Base-by-base conservation (phyloP, 2,329 filamentous ascomycete species). In the Aspergillus caelatus region DNA sequence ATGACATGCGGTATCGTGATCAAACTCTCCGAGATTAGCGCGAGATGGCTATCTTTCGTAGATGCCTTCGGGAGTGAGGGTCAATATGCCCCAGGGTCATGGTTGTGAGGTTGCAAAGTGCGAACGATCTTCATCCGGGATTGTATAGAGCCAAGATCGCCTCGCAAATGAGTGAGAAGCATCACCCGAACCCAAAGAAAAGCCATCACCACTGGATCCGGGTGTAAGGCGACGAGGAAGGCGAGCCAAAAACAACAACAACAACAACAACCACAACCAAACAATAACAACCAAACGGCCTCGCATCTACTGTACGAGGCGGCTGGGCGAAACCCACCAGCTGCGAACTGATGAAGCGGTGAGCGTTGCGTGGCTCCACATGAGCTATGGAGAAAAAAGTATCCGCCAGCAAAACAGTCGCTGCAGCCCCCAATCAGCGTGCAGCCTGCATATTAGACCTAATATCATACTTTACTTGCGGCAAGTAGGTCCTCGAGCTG, bases 361-460 rank as follows among this genome's bases (percentile, higher is more conserved):
- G 57, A 59, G 45, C 43, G 48, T 52, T 48, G 57, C 14, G 57
- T 32, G 39, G 46, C 57, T 59, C 57, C 57, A 59, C 57, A 59
- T 52, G 23, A 59, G 57, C 57, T 52, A 52, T 52, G 48, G 48
- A 52, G 48, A 52, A 52, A 50, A 50, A 52, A 52, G 48, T 59
- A 50, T 48, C 57, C 50, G 57, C 43, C 57, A 59, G 57, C 57
- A 59, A 46, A 59, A 52, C 45, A 46, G 52, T 34, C n/a, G 45
- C 21, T 34, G 30, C 48, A 46, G 30, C 45, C 32, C 45, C 57
- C 57, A 59, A 59, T 59, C 57, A 59, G 57, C 43, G 16, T 36
- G 10, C 43, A 26, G n/a, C 57, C 2, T 52, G 57, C 57, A 52
- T 36, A 52, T 59, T 59, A 36, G 57, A 10, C 45, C 30, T 32